These are phyloP conservation scores for Fusarium guadeloupense DNA, from an alignment of 2,329 filamentous ascomycete species.

Conservation along the genomic window DNA sequence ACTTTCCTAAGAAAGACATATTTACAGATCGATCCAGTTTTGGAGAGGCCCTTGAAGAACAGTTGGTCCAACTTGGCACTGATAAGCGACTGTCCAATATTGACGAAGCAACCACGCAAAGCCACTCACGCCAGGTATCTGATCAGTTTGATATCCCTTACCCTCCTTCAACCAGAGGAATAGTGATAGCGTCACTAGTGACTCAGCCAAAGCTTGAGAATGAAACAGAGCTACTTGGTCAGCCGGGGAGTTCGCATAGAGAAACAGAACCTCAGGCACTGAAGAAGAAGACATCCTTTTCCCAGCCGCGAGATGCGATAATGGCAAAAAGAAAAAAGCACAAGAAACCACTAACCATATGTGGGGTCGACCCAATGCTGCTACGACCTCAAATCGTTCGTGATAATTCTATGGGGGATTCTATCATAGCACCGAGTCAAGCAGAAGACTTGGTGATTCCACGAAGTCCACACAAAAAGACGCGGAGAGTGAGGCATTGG, in stretches of 20 bases:
- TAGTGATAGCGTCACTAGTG: constrained; percentile 13
- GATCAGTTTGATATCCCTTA: constrained; percentile 51
- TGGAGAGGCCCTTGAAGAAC: constrained; percentile 15
- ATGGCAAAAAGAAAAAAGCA: constrained; percentile 19
- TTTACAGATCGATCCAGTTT: constrained; percentile 18
- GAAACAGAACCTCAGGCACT: constrained; percentile 22
- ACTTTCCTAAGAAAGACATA: constrained; percentile 26
- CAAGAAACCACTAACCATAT: background rate
- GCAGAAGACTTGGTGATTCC: background rate
- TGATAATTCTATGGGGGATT: constrained; percentile 14
- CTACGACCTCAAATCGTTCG: background rate
- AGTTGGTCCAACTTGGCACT: constrained; percentile 8
- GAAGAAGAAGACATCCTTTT: constrained; percentile 46
- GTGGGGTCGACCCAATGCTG: constrained; percentile 6
- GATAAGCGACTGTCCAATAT: constrained; percentile 12
- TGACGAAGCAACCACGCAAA: constrained; percentile 13
- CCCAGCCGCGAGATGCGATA: constrained; percentile 40
- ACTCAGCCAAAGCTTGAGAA: constrained; percentile 14
- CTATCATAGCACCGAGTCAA: background rate
- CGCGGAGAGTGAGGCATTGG: constrained; percentile 48
- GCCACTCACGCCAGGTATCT: constrained; percentile 38
- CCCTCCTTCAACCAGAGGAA: constrained; percentile 37
- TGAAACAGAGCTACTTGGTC: background rate
- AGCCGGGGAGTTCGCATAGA: background rate
- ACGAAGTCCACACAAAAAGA: constrained; percentile 29